A percentile compares a stretch with the other conserved stretches of the same genome.
Conservation (phyloP, 2,329 filamentous ascomycete genomes). For the Neofusicoccum parvum region DNA sequence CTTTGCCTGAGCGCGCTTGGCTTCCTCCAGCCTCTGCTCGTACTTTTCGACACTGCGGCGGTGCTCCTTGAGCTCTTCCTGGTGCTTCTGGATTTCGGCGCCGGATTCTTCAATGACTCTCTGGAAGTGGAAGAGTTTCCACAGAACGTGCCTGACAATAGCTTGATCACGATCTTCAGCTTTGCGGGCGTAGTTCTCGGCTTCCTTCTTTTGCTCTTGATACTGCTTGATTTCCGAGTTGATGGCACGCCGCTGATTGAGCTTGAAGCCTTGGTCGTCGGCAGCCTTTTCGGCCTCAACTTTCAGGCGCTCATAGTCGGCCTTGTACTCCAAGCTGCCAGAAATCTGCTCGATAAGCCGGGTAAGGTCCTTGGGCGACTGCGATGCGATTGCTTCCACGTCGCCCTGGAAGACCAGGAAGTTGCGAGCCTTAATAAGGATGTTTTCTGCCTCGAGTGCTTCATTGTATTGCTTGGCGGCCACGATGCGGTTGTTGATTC, state of each 20-base stretch:
- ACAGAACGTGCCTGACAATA: conserved; percentile 89
- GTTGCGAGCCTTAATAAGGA: conserved; percentile 95
- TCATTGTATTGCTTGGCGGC: conserved; percentile 92
- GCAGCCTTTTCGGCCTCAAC: conserved; percentile 80
- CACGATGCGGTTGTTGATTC: conserved; percentile 91
- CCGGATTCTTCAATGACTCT: conserved; percentile 90
- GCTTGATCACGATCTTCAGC: conserved; percentile 87
- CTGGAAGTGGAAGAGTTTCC: conserved; percentile 97
- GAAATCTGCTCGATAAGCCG: conserved; percentile 96
- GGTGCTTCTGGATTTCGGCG: conserved; percentile 85
- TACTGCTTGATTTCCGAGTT: conserved; percentile 98
- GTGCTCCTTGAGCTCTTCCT: conserved; percentile 92
- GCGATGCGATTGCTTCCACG: conserved; percentile 93
- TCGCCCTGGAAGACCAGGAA: conserved; percentile 99
- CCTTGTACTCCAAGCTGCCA: conserved; percentile 90
- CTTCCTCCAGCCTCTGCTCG: conserved; percentile 76
- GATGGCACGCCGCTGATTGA: conserved; percentile 87
- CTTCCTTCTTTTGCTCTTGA: conserved; percentile 93
- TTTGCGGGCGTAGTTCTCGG: conserved; percentile 90
- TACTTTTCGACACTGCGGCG: conserved; percentile 85
- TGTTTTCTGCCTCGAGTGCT: conserved; percentile 88
- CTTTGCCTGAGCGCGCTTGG: conserved; percentile 79
- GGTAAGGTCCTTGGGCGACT: conserved; percentile 91
- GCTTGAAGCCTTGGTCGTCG: conserved; percentile 85
- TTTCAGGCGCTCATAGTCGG: conserved; percentile 90